Evolutionary conservation across 78 protist genomes (phyloP), one percentile per base, ranked within the genome.

Genomic region (Protostelium mycophagum): DNA sequence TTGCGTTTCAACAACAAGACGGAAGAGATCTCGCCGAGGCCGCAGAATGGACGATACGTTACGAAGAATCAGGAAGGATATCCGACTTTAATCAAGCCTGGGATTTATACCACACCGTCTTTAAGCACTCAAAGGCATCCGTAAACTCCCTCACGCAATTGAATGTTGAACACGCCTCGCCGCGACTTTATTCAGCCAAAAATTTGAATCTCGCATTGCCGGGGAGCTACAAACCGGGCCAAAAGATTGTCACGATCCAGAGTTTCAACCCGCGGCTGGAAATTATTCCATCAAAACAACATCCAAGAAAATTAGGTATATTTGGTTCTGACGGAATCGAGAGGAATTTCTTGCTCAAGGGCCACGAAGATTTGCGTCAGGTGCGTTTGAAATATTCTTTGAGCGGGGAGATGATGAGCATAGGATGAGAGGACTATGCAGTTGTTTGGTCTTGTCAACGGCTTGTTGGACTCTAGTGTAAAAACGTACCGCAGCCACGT

Each of bases 361-460:
- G 98, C 28, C 96, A 96, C 90, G 99, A 98, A 92, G 98, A 97
- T 87, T 85, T 88, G 73, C 90, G 94, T 0, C 95, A 89, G 73
- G 97, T 85, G 63, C 5, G 63, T 5, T 5, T 5, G 36, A 25
- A 16, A 85, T 85, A 16, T 25, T 36, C n/a, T 5, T 85, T 5
- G 16, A 85, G 5, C 63, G 63, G 35, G 98, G 97, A 28, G 96
- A 96, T 89, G 99, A 98, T 91, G 85, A 35, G 90, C 93, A 0
- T 94, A 88, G 86, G 97, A 88, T 29, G 97, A 93, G 92, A 35
- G 97, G 38, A 94, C 91, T 38, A 92, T 92, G 96, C 91, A 92
- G 85, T 90, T 98, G 35, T 95, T 97, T 89, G 97, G 96, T 29
- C 93, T 97, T 34, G 97, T 98, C 39, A 97, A 98, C 93, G 93